A percentile compares a stretch with the other conserved stretches of the same genome.
These are phyloP conservation scores for Akanthomyces lecanii DNA, from an alignment of 2,329 filamentous ascomycete genomes.

Conservation along the genomic window DNA sequence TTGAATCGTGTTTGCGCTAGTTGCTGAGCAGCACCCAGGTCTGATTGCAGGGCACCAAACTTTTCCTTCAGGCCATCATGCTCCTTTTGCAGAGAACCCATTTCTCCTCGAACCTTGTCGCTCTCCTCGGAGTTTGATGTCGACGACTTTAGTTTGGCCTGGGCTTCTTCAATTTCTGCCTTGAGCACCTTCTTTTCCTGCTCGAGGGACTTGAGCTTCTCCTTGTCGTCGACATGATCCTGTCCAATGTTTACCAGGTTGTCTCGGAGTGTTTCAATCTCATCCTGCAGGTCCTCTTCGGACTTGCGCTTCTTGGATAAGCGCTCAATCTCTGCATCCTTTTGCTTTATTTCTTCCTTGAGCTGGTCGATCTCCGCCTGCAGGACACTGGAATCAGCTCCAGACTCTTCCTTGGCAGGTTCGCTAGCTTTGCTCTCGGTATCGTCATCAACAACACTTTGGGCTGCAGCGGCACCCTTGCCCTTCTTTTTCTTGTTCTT, in stretches of 20 bases:
- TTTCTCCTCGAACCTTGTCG: conserved; percentile 56
- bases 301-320: conserved; percentile 67
- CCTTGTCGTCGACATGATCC: conserved; percentile 78
- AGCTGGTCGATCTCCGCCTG: conserved; percentile 48
- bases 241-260: conserved; percentile 75
- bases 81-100: conserved; percentile 50
- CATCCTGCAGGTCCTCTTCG: conserved; percentile 75
- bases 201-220: conserved; percentile 67
- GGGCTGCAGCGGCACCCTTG: conserved; percentile 55
- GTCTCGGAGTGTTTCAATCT: conserved; percentile 79
- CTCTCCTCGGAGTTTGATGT: conserved; percentile 38
- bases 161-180: conserved; percentile 58
- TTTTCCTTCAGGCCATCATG: conserved; percentile 67
- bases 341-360: conserved; percentile 53
- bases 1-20: conserved; percentile 84
- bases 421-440: conserved; percentile 37
- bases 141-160: conserved; percentile 59
- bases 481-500: conserved; percentile 81
- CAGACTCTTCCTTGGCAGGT: conserved; percentile 32
- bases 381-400: conserved; percentile 36
- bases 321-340: conserved; percentile 68
- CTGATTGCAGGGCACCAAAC: conserved; percentile 67
- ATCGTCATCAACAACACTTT: conserved; percentile 25
- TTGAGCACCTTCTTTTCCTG: conserved; percentile 64
- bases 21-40: conserved; percentile 80